Base-by-base conservation (phyloP, 371 early-diverging fungal species). In the Fennellomyces sp. region DNA sequence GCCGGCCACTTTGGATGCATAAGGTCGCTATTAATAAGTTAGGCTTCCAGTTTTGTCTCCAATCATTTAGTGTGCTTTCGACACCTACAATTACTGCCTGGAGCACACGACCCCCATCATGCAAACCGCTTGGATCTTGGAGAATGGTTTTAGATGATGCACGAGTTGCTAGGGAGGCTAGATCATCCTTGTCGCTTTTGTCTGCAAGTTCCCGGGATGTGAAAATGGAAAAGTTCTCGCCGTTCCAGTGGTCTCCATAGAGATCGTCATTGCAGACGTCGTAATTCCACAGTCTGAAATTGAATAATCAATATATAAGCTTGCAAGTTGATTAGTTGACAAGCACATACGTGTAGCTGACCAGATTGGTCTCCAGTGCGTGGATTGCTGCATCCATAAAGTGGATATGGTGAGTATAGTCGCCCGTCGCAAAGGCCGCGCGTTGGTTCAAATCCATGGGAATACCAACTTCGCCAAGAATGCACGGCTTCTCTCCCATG, bases 241-340 rank as follows among this genome's bases (percentile, higher is more conserved):
- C 94, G 60, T 94, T 94, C 94, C 94, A 94, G 36, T 91, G 88
- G 62, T 94, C 94, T 0, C 92, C 94, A 65, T 83, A 81, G 48
- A 75, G 78, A 66, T 92, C 84, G 60, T 89, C 89, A 64, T 94
- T 94, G 51, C 76, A 78, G 8, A 92, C 78, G 66, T 92, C 91
- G 68, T 93, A 92, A 64, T 91, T 91, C 93, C 93, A 93, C 1
- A 94, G 66, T 3, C 91, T 92, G 69, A 69, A 48, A 26, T 13
- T 19, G 3, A 51, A 10, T 26, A 58, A 65, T 25, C 17, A 59
- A 29, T 23, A 11, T 33, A 11, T 26, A 12, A 30, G 21, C 15
- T 58, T 39, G 19, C 25, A 15, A 29, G 42, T 26, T 11, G n/a
- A n/a, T n/a, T n/a, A n/a, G n/a, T n/a, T n/a, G n/a, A 28, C 36